phyloP scores from a whole-genome alignment of 2,329 filamentous ascomycete species.

The Talaromyces pinophilus region DNA sequence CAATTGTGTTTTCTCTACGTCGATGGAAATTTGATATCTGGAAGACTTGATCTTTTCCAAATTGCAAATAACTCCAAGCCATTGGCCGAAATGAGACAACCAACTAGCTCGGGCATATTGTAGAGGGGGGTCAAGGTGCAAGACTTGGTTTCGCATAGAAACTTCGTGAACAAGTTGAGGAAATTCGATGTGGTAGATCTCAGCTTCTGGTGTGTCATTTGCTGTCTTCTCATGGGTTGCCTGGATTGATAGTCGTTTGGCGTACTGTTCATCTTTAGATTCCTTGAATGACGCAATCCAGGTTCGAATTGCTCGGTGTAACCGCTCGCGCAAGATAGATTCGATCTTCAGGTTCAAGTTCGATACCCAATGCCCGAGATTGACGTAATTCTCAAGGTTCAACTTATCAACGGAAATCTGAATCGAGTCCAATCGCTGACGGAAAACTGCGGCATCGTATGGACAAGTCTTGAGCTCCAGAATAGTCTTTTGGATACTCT shows the following conservation, averaged over 20 bases:
- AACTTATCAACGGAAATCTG: constrained; percentile 94
- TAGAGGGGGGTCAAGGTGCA: constrained; percentile 90
- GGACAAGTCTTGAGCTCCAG: constrained; percentile 80
- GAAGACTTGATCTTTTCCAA: constrained; percentile 92
- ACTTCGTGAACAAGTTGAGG: constrained; percentile 76
- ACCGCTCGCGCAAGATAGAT: constrained; percentile 71
- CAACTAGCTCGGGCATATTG: constrained; percentile 91
- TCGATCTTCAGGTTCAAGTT: constrained; percentile 86
- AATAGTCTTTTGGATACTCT: constrained; percentile 78
- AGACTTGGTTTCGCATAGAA: constrained; percentile 96
- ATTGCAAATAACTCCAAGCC: constrained; percentile 90
- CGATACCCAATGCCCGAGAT: constrained; percentile 85
- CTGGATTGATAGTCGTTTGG: constrained; percentile 29
- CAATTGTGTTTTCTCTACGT: constrained; percentile 43
- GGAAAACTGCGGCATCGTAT: constrained; percentile 79
- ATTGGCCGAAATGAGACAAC: constrained; percentile 88
- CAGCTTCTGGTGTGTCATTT: constrained; percentile 33
- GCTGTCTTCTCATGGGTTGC: constrained; percentile 25
- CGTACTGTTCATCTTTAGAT: constrained; percentile 35
- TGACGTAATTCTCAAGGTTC: constrained; percentile 93
- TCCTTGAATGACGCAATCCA: constrained; percentile 88
- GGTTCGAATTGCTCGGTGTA: constrained; percentile 78
- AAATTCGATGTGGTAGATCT: constrained; percentile 44
- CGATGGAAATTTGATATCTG: constrained; percentile 84
- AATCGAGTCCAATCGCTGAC: constrained; percentile 76